Evolutionary conservation across 306 rosid genomes (phyloP).

Genomic region (Cicer pinnatifidum): DNA sequence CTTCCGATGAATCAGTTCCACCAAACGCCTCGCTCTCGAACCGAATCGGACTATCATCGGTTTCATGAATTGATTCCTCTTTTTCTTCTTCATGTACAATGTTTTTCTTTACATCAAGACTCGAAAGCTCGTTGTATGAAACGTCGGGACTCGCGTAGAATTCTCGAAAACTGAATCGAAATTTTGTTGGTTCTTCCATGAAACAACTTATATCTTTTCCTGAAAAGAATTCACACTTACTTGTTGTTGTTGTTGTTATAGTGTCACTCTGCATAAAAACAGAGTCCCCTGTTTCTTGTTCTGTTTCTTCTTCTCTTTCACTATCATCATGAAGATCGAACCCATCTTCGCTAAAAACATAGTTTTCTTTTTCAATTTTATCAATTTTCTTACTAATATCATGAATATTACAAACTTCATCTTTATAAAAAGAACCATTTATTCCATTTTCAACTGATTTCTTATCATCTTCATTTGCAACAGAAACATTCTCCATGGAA

Average conservation of each 20-base stretch:
- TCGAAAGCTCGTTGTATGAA: conserved; percentile 33
- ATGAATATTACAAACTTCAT: not conserved
- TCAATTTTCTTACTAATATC: not conserved
- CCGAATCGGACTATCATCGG: conserved; percentile 4
- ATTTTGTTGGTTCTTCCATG: conserved; percentile 59
- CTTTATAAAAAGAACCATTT: conserved; percentile 8
- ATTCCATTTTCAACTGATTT: conserved; percentile 28
- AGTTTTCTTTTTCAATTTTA: conserved; percentile 27
- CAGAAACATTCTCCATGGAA: conserved; percentile 9
- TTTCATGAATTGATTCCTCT: conserved; percentile 12
- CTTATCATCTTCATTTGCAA: not conserved
- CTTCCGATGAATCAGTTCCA: conserved; percentile 53
- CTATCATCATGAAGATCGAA: not conserved
- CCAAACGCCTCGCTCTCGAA: conserved; percentile 42
- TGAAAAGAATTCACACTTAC: conserved; percentile 47
- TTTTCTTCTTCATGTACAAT: conserved; percentile 30
- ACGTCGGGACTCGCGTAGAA: conserved; percentile 50
- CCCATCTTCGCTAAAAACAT: not conserved
- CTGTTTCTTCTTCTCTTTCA: conserved; percentile 33
- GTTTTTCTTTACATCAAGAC: conserved; percentile 32
- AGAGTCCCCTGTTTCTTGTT: conserved; percentile 34
- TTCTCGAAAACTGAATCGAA: conserved; percentile 58
- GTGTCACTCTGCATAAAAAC: conserved; percentile 33
- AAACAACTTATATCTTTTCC: conserved; percentile 48
- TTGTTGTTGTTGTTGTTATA: conserved; percentile 50